Evolutionary conservation across 768 basidiomycete species (phyloP), one percentile per base, ranked within the genome.

Genomic region (Russula brevipes): DNA sequence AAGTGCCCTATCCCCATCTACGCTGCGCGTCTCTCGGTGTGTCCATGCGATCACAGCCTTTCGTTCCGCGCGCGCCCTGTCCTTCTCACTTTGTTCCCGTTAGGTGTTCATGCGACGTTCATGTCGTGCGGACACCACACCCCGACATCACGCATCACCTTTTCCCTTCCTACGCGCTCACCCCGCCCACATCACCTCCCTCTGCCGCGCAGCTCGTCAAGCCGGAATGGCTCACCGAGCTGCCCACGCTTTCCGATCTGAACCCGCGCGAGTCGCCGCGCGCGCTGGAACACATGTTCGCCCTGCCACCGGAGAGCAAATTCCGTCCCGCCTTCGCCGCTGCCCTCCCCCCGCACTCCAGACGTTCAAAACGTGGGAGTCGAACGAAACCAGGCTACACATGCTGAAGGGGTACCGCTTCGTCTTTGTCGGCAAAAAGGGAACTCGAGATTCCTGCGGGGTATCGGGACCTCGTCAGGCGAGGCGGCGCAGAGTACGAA

Each of bases 91-190:
- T n/a, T 4, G 24, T 39, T 36, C 1, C 11, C 35, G 47, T 0
- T 70, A 86, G 89, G 88, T 1, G n/a, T n/a, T n/a, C n/a, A n/a
- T n/a, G n/a, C n/a, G n/a, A n/a, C n/a, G 77, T 91, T 47, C 80
- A 82, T 54, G 62, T 87, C 24, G 75, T 83, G 0, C 76, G 79
- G 31, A 78, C 75, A 3, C 77, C 78, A 0, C 72, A 74, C 45
- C 68, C 76, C 0, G 74, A 79, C 24, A 76, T 83, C 16, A 90
- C 88, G 0, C 88, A 91, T 65, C 86, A 90, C 70, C 77, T 91
- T 54, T 77, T 79, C 4, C 67, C 82, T 4, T 78, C 77, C 24
- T 83, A 81, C 59, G 70, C 77, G 4, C 75, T 83, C n/a, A 80
- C 77, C 73, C 83, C 0, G 64, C 77, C 0, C 75, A 85, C 30